Evolutionary conservation across 1,284 basidiomycete species (phyloP), one percentile per base, ranked within the genome.

Genomic region (Trichosporon sp.): DNA sequence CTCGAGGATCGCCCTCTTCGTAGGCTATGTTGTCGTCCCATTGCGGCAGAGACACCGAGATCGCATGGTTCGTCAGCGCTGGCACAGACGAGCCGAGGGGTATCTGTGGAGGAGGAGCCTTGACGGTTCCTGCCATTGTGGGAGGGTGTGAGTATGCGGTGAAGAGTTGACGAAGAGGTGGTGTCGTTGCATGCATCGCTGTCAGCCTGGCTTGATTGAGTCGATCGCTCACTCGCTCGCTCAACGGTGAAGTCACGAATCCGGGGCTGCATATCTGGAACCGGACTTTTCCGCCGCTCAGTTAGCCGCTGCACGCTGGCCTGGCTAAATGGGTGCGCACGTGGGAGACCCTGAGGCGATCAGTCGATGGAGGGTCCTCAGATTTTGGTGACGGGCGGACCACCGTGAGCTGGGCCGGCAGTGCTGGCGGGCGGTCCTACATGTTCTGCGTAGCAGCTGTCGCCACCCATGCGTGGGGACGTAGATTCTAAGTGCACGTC

Each of bases 1-100:
- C 88, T 36, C 92, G 85, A 71, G 88, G 86, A n/a, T 90, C 87
- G 13, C 93, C 93, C 73, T 94, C 90, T 79, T 98, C 95, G 72
- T 98, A 99, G 13, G 85, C 95, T 56, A 99, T 86, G 71, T 90
- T 93, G 80, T 98, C 96, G 59, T 83, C 82, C 95, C 95, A 99
- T 19, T 86, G 92, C 0, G 96, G 96, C 0, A 99, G 84, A 7
- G 94, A 97, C n/a, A 98, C 95, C 0, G 93, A 95, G 66, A 98
- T 93, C 37, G 96, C 96, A 75, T 99, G 96, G 4, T 88, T 85
- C 0, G 81, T 75, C 62, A 77, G 69, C 16, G 79, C 73, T 0
- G 82, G 82, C 13, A 83, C 80, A 2, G 81, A 75, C 11, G 64
- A 67, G 13, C 82, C 82, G n/a, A 83, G 70, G 0, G 81, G 80